Evolutionary conservation across 2,329 filamentous ascomycete genomes (phyloP), one percentile per base, ranked within the genome.

Genomic region (Neofusicoccum laricinum): DNA sequence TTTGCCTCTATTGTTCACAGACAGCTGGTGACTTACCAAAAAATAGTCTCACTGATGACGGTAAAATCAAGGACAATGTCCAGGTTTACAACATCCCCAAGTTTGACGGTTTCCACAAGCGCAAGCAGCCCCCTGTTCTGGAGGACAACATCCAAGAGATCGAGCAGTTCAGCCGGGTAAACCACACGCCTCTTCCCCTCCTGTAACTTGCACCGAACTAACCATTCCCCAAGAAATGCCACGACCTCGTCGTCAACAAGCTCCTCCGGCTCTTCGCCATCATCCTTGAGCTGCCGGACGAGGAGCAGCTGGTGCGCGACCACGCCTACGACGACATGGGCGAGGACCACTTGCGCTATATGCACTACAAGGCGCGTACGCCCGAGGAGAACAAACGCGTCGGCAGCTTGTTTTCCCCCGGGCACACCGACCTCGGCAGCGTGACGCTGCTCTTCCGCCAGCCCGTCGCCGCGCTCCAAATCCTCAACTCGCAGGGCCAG

Each of bases 321-420:
- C 87, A 89, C 71, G 78, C 77, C 15, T 89, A 88, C 71, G 80
- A 86, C 1, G 78, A 81, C n/a, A 80, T 83, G 32, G 81, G 83
- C 17, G 85, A 88, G 66, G 84, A 85, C 25, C 85, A 88, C 64
- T 78, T 88, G n/a, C 81, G 87, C 2, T 88, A 87, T 71, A 88
- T 88, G 85, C 79, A 83, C 55, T 87, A 87, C 66, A 78, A 79
- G 8, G 79, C 80, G 0, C 82, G 85, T 40, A 79, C 76, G 0
- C 71, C 77, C 0, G 79, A 83, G n/a, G 80, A 84, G 25, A 81
- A 81, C 64, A 78, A 77, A 34, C 76, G 75, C 43, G 76, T 78
- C 1, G 79, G 79, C 0, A 73, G 75, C 19, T 74, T 84, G 0
- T 82, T 82, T 67, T 76, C 77, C 0, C 75, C 75, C 0, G 84